phyloP scores from a whole-genome alignment of 306 rosid genomes.

The Vicia villosa region DNA sequence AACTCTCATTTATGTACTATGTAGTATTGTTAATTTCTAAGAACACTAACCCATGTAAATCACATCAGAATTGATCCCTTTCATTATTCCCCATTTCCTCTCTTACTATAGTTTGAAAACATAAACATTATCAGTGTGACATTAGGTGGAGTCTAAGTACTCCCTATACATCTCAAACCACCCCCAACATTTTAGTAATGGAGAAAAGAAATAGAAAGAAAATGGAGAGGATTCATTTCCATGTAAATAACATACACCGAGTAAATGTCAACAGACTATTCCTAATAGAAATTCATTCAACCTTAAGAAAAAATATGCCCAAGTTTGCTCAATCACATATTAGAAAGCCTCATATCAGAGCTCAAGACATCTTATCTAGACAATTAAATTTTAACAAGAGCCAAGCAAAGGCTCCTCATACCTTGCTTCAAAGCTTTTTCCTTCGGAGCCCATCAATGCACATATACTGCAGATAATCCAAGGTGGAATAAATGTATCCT shows the following conservation, averaged over 20 bases:
- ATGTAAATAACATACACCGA: slow-evolving; percentile 2
- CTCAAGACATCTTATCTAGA: slow-evolving; percentile 22
- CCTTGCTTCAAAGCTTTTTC: slow-evolving; percentile 92
- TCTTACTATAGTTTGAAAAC: background rate
- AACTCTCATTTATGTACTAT: background rate
- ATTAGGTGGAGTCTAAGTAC: background rate
- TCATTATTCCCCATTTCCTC: background rate
- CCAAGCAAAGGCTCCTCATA: slow-evolving; percentile 40
- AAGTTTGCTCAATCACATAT: slow-evolving; percentile 7
- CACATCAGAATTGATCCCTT: background rate
- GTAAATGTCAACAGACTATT: background rate
- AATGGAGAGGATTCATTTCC: background rate
- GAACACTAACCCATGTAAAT: background rate
- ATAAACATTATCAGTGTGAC: background rate
- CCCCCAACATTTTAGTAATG: background rate
- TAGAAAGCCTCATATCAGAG: slow-evolving; percentile 16
- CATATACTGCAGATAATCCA: slow-evolving; percentile 73
- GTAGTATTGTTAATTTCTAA: slow-evolving; percentile 12
- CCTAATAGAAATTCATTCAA: background rate
- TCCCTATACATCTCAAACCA: background rate
- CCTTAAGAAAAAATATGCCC: background rate
- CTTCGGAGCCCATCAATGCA: slow-evolving; percentile 65
- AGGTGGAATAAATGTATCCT: slow-evolving; percentile 80
- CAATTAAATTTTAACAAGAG: slow-evolving; percentile 12
- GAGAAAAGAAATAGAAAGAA: background rate